Evolutionary conservation across 768 basidiomycete genomes (phyloP), one percentile per base, ranked within the genome.

Genomic region (Russula vinacea): DNA sequence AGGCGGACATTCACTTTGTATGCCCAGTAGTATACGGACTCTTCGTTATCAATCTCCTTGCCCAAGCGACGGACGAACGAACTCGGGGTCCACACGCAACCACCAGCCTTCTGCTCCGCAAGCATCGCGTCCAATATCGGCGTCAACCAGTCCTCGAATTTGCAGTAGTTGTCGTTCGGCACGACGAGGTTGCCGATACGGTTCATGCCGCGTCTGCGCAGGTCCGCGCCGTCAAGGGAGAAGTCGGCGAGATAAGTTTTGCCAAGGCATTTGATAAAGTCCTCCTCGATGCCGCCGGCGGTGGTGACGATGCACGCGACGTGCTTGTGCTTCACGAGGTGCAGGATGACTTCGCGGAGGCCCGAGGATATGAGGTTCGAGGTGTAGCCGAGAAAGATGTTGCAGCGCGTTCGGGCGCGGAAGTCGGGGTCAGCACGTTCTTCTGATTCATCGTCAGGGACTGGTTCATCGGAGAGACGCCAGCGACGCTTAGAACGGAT

Each of bases 351-450:
- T 76, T 99, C 97, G 40, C 97, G 87, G 47, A 99, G 79, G 11
- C 97, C 97, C 10, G 97, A 98, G 2, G 97, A 98, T 72, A 99
- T 96, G 51, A 99, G 84, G 76, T 99, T 99, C 55, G 95, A 98
- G 13, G 97, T 99, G 77, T 97, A 99, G 44, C 97, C 97, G 47
- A 99, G 86, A 74, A 99, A 97, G 72, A 98, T 82, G 67, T 87
- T 88, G 77, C 87, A 97, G 65, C 86, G 87, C 51, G 83, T 94
- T 70, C 81, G 80, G 37, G 83, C 83, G 67, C 89, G 86, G 58
- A 88, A 78, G 61, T 81, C 76, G 9, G 83, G 82, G 68, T 82
- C 78, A 14, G 76, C 71, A 70, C 80, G 86, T 58, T 89, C 81
- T 35, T 92, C 88, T 1, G 84, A 76, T 72, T 93, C 92, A 70